Base-by-base conservation (phyloP, 2,329 filamentous ascomycete species). In the Colletotrichum siamense region DNA sequence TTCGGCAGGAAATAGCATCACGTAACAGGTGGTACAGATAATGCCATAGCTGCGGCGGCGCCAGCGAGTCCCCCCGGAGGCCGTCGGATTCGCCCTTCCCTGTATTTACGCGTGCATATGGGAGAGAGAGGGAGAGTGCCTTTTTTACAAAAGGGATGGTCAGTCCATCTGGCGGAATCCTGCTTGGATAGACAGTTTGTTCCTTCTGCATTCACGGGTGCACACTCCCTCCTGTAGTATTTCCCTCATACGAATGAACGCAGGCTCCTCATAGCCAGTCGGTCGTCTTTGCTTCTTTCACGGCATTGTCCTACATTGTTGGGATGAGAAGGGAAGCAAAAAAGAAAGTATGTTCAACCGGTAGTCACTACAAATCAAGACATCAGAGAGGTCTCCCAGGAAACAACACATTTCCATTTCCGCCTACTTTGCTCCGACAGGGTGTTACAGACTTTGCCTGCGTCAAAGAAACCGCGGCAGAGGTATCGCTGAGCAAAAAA, bases 1-100 rank as follows among this genome's bases (percentile, higher is more conserved):
- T 77, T 77, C 75, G 75, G 52, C 28, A 57, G 65, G 44, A 73
- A 57, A 34, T 62, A 28, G 30, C 75, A 77, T 77, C 75, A 63
- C 75, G 75, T 70, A 76, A 71, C 75, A 55, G 26, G 36, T 59
- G 24, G 36, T n/a, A 70, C 71, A 62, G 71, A 75, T 77, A 74
- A 77, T 77, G 71, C 75, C 75, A 77, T 66, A 64, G 16, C 66
- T 44, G 16, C 15, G 44, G 44, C 44, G n/a, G 16, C 8, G n/a
- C 26, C 49, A 36, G 30, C 61, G 18, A 66, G 61, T 49, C 49
- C 57, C 59, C 59, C 39, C 12, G 30, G 55, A 26, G 62, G 32
- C 62, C 34, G 32, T 64, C 62, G 62, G 62, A 62, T 34, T 62
- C 59, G 18, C 30, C 59, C 28, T 52, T 39, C 62, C 34, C 32